Conservation (phyloP, 2,329 filamentous ascomycete genomes). For the Lasiodiplodia sp. region DNA sequence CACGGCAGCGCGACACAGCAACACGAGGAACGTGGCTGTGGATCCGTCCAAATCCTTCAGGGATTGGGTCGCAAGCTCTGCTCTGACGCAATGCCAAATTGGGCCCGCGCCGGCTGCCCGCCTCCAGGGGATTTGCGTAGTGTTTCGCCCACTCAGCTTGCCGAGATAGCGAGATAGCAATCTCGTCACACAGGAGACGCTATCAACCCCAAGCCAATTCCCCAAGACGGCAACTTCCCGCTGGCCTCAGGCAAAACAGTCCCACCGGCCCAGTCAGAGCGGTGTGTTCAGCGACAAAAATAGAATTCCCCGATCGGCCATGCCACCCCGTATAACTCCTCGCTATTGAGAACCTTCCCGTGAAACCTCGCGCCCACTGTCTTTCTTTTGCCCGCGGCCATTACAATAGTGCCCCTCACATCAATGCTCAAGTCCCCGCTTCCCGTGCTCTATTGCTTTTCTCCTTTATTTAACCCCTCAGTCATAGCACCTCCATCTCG, state of each 20-base stretch:
- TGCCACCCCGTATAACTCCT: conserved; percentile 24
- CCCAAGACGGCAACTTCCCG: conserved; percentile 5
- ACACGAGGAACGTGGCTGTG: conserved; percentile 13
- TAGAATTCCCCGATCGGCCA: not conserved
- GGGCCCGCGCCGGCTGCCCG: not conserved
- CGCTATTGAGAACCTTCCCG: conserved; percentile 16
- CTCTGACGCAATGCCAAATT: conserved; percentile 19
- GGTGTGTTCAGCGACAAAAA: conserved; percentile 1
- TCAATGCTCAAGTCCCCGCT: not conserved
- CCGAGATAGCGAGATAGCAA: conserved; percentile 22
- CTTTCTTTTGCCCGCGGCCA: not conserved
- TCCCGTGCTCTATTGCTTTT: conserved; percentile 19
- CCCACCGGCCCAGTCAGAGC: not conserved
- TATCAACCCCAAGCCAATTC: not conserved
- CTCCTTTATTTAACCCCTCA: conserved; percentile 16
- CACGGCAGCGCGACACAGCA: conserved; percentile 2
- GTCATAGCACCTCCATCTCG: conserved; percentile 29
- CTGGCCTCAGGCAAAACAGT: not conserved
- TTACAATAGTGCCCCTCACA: not conserved
- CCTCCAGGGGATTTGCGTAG: not conserved
- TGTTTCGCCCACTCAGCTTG: not conserved
- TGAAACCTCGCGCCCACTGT: not conserved
- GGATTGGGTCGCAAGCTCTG: conserved; percentile 3
- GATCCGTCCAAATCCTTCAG: conserved; percentile 3
- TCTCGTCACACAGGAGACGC: conserved; percentile 1